Base-by-base conservation (phyloP, 371 early-diverging fungal genomes). In the Mucor piriformis region DNA sequence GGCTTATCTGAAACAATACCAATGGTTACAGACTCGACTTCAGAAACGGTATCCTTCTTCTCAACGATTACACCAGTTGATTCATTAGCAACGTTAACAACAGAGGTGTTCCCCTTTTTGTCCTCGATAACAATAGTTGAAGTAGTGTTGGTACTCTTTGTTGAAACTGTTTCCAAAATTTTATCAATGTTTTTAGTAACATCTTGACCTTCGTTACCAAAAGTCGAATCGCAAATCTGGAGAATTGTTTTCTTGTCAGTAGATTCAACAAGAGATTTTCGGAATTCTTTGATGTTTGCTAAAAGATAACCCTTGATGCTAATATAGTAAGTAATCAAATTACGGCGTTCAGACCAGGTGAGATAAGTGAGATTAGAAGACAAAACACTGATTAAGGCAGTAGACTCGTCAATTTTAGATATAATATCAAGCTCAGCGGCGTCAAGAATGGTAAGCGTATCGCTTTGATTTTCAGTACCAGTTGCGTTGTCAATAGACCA, bases 281-380 rank as follows among this genome's bases (percentile, higher is more conserved):
- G 54, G 56, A 70, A 50, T 8, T 42, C 23, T 5, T 63, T 50
- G 11, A 72, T 29, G 18, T 49, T 63, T 13, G 63, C 55, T n/a
- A 70, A 7, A 6, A 76, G 24, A 29, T 49, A 48, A 15, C 60
- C 46, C 47, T 67, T 67, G 32, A 70, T 47, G 3, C 56, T 63
- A 20, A 63, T 63, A 1, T 70, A 53, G 8, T 54, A 46, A n/a
- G 70, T 63, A 20, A 67, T 49, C 13, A 74, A 42, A n/a, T 61
- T 63, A 6, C 61, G 63, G 35, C 76, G 64, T 18, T 75, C 67
- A 23, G 59, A 21, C 63, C 55, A 59, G 13, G 66, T 49, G 6
- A 72, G 53, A 21, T 59, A 57, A 13, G 49, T 60, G 13, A 54
- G 50, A 5, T 46, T 59, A 11, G 25, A 32, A 12, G 55, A 59